These are phyloP conservation scores for Leishmania tarentolae DNA, from an alignment of 208 protist genomes.

Conservation along the genomic window DNA sequence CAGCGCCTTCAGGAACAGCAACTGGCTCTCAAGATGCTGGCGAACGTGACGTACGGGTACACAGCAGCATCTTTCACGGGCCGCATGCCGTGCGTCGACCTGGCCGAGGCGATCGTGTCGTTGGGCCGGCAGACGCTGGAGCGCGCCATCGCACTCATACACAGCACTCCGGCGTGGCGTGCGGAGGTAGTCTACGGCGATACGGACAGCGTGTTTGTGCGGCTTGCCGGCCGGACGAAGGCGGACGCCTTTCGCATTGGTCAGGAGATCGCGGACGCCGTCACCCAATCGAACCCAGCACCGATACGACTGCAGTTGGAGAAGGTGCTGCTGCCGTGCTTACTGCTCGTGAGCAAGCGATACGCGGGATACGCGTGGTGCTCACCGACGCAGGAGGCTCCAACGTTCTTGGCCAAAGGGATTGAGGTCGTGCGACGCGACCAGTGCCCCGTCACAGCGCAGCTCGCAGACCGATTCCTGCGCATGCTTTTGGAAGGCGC, in stretches of 20 bases:
- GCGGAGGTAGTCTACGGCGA: conserved; percentile 99
- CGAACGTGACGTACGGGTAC: conserved; percentile 99
- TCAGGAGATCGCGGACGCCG: conserved; percentile 76
- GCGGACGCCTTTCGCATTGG: conserved; percentile 73
- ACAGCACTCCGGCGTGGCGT: conserved; percentile 94
- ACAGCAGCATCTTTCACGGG: conserved; percentile 98
- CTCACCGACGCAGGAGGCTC: conserved; percentile 89
- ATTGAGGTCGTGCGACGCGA: conserved; percentile 99
- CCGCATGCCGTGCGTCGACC: conserved; percentile 98
- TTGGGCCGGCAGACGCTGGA: conserved; percentile 99
- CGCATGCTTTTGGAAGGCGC: conserved; percentile 57
- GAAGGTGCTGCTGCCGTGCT: conserved; percentile 99
- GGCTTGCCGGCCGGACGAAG: conserved; percentile 53
- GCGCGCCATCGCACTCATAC: conserved; percentile 94
- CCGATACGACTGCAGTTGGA: conserved; percentile 99
- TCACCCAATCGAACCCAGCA: conserved; percentile 93
- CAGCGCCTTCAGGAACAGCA: conserved; percentile 96
- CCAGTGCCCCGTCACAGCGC: conserved; percentile 94
- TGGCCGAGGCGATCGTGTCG: conserved; percentile 95
- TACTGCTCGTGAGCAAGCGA: conserved; percentile 99
- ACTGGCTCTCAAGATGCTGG: conserved; percentile 98
- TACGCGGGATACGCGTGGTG: conserved; percentile 99
- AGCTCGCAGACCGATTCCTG: conserved; percentile 46
- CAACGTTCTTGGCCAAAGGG: conserved; percentile 98
- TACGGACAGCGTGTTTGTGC: conserved; percentile 99